Evolutionary conservation across 805 yeast genomes (phyloP).

Genomic region (Huiozyma sinensis): DNA sequence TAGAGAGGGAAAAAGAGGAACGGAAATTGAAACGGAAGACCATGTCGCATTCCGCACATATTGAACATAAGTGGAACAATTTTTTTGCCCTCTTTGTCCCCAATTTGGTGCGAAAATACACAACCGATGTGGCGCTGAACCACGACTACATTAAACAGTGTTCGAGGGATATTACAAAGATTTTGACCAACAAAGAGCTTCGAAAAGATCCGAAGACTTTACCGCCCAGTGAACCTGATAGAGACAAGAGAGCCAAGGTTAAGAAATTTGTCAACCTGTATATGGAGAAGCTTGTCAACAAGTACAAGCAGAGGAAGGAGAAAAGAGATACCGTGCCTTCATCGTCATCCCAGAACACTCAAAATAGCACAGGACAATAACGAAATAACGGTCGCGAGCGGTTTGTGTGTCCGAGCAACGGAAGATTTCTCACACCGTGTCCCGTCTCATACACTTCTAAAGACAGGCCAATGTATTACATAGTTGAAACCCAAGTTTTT

Average conservation of each 20-base stretch:
- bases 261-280: slow-evolving; percentile 51
- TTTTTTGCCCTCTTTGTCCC: slow-evolving; percentile 70
- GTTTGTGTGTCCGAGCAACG: no score
- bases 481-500: no score
- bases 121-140: slow-evolving; percentile 42
- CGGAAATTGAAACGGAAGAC: slow-evolving; percentile 12
- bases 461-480: no score
- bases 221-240: slow-evolving; percentile 48
- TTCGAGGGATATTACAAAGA: slow-evolving; percentile 66
- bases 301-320: slow-evolving; percentile 33
- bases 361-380: no score
- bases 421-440: no score
- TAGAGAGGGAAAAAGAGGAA: slow-evolving; percentile 17
- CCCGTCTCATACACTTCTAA: no score
- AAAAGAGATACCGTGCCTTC: neutral
- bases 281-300: slow-evolving; percentile 54
- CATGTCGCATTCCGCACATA: slow-evolving; percentile 7
- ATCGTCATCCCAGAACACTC: neutral
- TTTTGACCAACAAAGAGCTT: slow-evolving; percentile 57
- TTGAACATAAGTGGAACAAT: slow-evolving; percentile 29
- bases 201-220: slow-evolving; percentile 23
- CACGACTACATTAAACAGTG: slow-evolving; percentile 65
- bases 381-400: no score
- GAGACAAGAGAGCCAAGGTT: slow-evolving; percentile 59
- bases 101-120: slow-evolving; percentile 59